Evolutionary conservation across 352 stramenopile genomes (phyloP).

Genomic region (Phytophthora europaea): DNA sequence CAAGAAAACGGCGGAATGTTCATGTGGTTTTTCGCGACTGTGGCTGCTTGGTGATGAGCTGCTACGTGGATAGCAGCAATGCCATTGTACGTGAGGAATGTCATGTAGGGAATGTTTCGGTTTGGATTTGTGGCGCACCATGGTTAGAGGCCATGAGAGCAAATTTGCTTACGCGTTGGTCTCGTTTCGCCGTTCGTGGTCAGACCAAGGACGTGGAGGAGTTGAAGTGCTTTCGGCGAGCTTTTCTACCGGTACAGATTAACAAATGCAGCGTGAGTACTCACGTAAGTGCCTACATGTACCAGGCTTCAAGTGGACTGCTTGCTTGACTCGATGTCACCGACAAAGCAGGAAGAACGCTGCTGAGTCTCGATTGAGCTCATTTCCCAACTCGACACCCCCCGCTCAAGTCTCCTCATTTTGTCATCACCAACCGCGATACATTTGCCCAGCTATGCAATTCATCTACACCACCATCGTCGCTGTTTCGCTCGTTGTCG

Average conservation of each 20-base stretch:
- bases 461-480: conserved; percentile 22
- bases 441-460: conserved; percentile 20
- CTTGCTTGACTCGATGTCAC: conserved; percentile 1
- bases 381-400: conserved; percentile 25
- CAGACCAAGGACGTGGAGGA: conserved; percentile 16
- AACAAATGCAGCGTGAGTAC: conserved; percentile 5
- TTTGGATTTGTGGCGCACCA: conserved; percentile 13
- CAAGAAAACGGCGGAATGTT: conserved; percentile 27
- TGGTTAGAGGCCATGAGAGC: not conserved
- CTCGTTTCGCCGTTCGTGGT: conserved; percentile 14
- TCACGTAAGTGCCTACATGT: not conserved
- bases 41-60: not conserved
- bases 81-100: not conserved
- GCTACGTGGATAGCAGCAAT: not conserved
- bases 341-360: not conserved
- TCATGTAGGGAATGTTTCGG: conserved; percentile 1
- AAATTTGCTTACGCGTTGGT: conserved; percentile 18
- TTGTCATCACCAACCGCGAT: not conserved
- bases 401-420: conserved; percentile 4
- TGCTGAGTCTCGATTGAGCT: not conserved
- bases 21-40: conserved; percentile 16
- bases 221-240: conserved; percentile 11
- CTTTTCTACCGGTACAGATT: conserved; percentile 14
- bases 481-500: conserved; percentile 29
- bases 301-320: not conserved